Base-by-base conservation (phyloP, 2,329 filamentous ascomycete species). In the Cercospora nicotianae region DNA sequence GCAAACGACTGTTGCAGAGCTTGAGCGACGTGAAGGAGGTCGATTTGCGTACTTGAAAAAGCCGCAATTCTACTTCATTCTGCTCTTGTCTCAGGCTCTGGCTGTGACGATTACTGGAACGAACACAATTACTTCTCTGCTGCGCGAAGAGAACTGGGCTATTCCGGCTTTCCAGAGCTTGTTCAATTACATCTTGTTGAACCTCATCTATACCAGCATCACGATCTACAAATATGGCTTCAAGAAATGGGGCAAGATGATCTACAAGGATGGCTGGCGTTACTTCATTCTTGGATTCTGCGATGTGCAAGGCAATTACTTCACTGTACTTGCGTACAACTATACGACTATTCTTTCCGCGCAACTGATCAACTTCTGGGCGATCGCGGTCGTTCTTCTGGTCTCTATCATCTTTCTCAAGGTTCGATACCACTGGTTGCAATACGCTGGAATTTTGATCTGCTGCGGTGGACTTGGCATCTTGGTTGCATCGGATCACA, bases 331-430 rank as follows among this genome's bases (percentile, higher is more conserved):
- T 60, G 95, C 94, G 5, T 99, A 98, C 83, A 87, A 91, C 68
- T 89, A 96, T 84, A 97, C 94, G 64, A 97, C 94, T 76, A 90
- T 97, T 74, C 86, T 98, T 60, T 95, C 91, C 20, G 93, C 93
- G 16, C 94, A 98, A 84, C 87, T 99, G 63, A 93, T 99, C 82
- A 97, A 97, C 85, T 98, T 98, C 83, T 98, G 94, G 94, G 92
- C 94, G 74, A 98, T 99, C 73, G 92, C 96, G 61, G 89, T 94
- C 70, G 95, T 99, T 23, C 93, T 98, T 20, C 77, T 91, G 69
- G 82, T 97, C 72, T 97, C 93, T 30, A 94, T 96, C 81, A 72
- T 89, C 71, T 84, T 97, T 74, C 87, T 99, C 67, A 87, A 86
- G 73, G 95, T 99, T 55, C 91, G 95, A 75, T 99, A 99, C 85